Evolutionary conservation across 352 stramenopile species (phyloP), one percentile per base, ranked within the genome.

Genomic region (Pythium coloratum): DNA sequence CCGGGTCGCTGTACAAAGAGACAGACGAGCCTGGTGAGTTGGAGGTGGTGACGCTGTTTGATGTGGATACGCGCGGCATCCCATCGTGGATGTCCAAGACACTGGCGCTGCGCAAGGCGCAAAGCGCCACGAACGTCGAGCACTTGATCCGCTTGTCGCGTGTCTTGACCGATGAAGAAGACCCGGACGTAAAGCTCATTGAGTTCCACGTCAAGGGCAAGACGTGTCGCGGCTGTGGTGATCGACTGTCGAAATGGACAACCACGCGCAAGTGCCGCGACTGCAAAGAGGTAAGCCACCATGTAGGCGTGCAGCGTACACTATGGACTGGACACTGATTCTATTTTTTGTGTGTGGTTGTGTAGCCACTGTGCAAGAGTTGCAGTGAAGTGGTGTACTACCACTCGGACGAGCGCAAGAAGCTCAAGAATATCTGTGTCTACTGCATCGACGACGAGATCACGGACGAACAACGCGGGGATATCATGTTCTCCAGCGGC

Each of bases 361-460:
- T 56, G 47, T 53, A 72, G 66, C 47, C 46, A 10, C 67, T 89
- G 10, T 89, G 81, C 68, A 89, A 88, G 68, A 84, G 71, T 64
- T 89, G 81, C 56, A 82, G 72, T 32, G 77, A 86, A 46, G 73
- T 89, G 2, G 78, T 87, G 42, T 86, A 89, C 76, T 87, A 80
- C 55, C 76, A 81, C 42, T 74, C 81, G 51, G 75, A 87, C 60
- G 78, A 81, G 55, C 70, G 73, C 51, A 87, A 86, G 72, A 86
- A 88, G 72, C 78, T 89, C 71, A 86, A 89, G 57, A 76, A 75
- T 55, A 89, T 89, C 61, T 89, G 81, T 67, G 73, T 88, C 18
- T 81, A 89, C 62, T 89, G 81, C 60, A 78, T 87, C 53, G 73
- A 77, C 55, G 50, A 71, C 16, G 60, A 61, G 55, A 69, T 69